Conservation (phyloP, 495 filamentous ascomycete genomes). For the Daldinia caldariorum region DNA sequence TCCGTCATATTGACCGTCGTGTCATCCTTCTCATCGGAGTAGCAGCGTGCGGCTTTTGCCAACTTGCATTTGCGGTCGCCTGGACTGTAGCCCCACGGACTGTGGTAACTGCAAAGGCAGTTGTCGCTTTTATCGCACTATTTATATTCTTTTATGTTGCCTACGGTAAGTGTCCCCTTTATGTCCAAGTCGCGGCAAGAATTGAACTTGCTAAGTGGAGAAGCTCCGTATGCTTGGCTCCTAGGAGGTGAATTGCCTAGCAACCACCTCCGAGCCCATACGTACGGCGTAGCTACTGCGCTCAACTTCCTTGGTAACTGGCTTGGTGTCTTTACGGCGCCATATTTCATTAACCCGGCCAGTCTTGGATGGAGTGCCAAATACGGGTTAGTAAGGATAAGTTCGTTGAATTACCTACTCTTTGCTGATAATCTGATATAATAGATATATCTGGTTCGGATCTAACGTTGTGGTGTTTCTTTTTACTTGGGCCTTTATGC, state of each 20-base stretch:
- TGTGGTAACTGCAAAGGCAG: slow-evolving; percentile 52
- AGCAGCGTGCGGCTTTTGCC: slow-evolving; percentile 57
- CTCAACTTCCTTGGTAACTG: slow-evolving; percentile 61
- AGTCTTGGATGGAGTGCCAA: slow-evolving; percentile 55
- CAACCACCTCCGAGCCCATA: slow-evolving; percentile 58
- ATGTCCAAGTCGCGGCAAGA: neutral
- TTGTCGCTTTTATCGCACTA: slow-evolving; percentile 54
- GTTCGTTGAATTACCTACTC: neutral
- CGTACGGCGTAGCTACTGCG: slow-evolving; percentile 57
- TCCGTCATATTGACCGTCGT: slow-evolving; percentile 60
- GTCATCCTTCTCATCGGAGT: slow-evolving; percentile 59
- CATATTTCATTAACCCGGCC: slow-evolving; percentile 67
- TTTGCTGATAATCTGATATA: slow-evolving; percentile 1
- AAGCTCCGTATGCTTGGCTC: slow-evolving; percentile 63
- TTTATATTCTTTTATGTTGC: slow-evolving; percentile 56
- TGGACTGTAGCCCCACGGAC: slow-evolving; percentile 59
- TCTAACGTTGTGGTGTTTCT: slow-evolving; percentile 52
- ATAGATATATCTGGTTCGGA: slow-evolving; percentile 54
- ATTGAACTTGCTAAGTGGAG: slow-evolving; percentile 12
- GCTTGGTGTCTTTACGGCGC: slow-evolving; percentile 62
- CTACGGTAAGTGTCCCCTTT: slow-evolving; percentile 38
- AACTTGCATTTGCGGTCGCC: slow-evolving; percentile 59
- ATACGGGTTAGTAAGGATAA: slow-evolving; percentile 48
- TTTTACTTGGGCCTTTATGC: slow-evolving; percentile 60
- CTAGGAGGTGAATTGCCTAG: slow-evolving; percentile 61